Percentiles rank a stretch among this genome's conserved stretches.
Evolutionary conservation across 805 yeast species (phyloP).

Genomic region (Lachancea nothofagi): DNA sequence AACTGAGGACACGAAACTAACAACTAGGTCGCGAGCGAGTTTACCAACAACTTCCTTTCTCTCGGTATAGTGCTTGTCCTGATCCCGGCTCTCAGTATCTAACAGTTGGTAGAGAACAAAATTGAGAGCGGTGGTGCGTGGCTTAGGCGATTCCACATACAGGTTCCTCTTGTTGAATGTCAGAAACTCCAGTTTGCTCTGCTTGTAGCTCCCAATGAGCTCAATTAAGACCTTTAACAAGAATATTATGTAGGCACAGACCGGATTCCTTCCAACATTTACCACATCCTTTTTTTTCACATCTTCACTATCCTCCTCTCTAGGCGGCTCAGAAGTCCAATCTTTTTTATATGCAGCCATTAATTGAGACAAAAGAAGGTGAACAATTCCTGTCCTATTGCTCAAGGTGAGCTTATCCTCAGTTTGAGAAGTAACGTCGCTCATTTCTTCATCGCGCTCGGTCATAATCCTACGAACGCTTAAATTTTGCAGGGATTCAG

Average conservation of each 20-base stretch:
- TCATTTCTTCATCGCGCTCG: conserved; percentile 21
- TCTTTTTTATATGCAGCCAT: conserved; percentile 44
- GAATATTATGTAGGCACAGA: conserved; percentile 63
- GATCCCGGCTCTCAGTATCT: conserved; percentile 43
- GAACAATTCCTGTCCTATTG: conserved; percentile 54
- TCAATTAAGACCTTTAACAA: conserved; percentile 65
- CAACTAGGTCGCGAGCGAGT: conserved; percentile 55
- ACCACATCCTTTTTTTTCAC: conserved; percentile 24
- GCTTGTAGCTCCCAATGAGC: conserved; percentile 68
- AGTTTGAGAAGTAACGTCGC: conserved; percentile 16
- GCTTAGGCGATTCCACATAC: conserved; percentile 45
- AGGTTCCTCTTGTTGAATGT: conserved; percentile 60
- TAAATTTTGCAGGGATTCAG: conserved; percentile 25
- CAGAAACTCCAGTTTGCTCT: conserved; percentile 74
- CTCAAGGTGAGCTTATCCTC: conserved; percentile 14
- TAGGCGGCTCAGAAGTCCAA: conserved; percentile 38
- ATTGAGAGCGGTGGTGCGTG: conserved; percentile 72
- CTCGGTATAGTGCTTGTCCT: conserved; percentile 33
- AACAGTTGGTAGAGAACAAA: conserved; percentile 71
- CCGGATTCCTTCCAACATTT: conserved; percentile 44
- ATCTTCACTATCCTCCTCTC: conserved; percentile 28
- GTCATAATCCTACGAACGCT: conserved; percentile 22
- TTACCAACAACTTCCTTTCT: conserved; percentile 55
- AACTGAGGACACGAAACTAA: conserved; percentile 57
- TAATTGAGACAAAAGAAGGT: conserved; percentile 56